Evolutionary conservation across 306 rosid genomes (phyloP).

Genomic region (Cicer chorassanicum): DNA sequence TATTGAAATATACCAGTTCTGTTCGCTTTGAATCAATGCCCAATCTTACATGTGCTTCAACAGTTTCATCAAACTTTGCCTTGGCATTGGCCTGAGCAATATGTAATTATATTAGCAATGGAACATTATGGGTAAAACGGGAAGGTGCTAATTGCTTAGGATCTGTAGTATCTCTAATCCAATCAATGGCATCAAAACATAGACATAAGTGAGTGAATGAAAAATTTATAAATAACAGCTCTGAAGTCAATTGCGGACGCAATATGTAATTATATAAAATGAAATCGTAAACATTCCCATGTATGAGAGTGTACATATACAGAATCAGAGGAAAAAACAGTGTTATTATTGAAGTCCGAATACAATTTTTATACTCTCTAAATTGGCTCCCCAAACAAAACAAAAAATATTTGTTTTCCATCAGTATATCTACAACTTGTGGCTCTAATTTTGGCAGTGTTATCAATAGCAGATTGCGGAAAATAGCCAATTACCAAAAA

Average conservation of each 20-base stretch:
- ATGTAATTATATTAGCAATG: constrained; percentile 42
- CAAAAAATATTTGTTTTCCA: background rate
- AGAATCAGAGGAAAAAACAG: background rate
- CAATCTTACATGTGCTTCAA: constrained; percentile 89
- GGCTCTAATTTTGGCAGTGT: background rate
- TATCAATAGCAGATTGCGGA: too few species aligned
- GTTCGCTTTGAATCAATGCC: constrained; percentile 87
- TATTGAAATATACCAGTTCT: constrained; percentile 58
- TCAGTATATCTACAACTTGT: background rate
- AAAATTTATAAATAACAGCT: background rate
- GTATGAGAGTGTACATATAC: background rate
- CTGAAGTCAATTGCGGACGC: too few species aligned
- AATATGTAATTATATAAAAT: too few species aligned
- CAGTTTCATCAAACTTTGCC: constrained; percentile 85
- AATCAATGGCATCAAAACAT: constrained; percentile 18
- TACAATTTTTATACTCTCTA: background rate
- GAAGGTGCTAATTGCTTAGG: background rate
- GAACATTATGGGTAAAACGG: constrained; percentile 19
- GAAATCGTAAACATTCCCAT: too few species aligned
- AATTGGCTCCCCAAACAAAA: background rate
- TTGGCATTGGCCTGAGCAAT: constrained; percentile 73
- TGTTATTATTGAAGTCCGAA: background rate
- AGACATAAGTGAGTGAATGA: constrained; percentile 10
- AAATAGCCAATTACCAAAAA: too few species aligned
- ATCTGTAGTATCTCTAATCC: constrained; percentile 23